A percentile compares a stretch with the other conserved stretches of the same genome.
Evolutionary conservation across 352 stramenopile species (phyloP).

Genomic region (Pythium folliculosum): DNA sequence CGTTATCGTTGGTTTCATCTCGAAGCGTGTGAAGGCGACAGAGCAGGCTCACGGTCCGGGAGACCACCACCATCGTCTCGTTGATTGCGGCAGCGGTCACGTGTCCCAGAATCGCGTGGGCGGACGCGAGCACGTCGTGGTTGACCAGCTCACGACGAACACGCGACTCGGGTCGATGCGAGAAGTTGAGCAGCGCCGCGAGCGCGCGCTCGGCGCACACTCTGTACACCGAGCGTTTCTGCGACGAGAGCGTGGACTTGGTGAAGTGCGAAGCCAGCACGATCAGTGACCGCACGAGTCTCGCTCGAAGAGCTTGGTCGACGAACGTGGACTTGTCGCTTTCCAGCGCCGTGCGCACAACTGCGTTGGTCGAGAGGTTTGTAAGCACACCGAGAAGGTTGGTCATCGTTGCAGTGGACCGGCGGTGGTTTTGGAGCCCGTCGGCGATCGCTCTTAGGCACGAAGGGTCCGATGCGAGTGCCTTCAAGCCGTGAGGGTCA

Average conservation of each 20-base stretch:
- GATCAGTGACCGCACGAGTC: constrained; percentile 29
- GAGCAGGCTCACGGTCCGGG: constrained; percentile 51
- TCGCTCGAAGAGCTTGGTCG: constrained; percentile 1
- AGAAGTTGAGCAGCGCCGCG: constrained; percentile 68
- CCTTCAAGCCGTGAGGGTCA: constrained; percentile 27
- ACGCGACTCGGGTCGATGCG: constrained; percentile 37
- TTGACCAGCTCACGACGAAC: constrained; percentile 41
- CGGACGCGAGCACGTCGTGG: constrained; percentile 17
- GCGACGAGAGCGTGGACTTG: neutral
- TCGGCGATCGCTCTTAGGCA: constrained; percentile 20
- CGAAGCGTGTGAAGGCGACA: constrained; percentile 53
- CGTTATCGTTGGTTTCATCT: neutral
- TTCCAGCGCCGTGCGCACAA: constrained; percentile 26
- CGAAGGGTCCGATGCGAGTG: constrained; percentile 16
- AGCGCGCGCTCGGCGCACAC: constrained; percentile 46
- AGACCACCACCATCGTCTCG: constrained; percentile 37
- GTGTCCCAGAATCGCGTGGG: constrained; percentile 32
- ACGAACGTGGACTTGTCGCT: neutral
- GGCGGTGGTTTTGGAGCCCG: constrained; percentile 11
- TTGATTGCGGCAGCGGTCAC: constrained; percentile 19
- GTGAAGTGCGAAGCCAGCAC: constrained; percentile 23
- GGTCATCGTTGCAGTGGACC: constrained; percentile 11
- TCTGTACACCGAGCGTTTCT: constrained; percentile 2
- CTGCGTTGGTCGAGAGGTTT: constrained; percentile 54
- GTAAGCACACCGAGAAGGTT: constrained; percentile 58